Percentiles rank a stretch among this genome's conserved stretches.
Conservation (phyloP, 2,329 filamentous ascomycete genomes). For the Venturia effusa region DNA sequence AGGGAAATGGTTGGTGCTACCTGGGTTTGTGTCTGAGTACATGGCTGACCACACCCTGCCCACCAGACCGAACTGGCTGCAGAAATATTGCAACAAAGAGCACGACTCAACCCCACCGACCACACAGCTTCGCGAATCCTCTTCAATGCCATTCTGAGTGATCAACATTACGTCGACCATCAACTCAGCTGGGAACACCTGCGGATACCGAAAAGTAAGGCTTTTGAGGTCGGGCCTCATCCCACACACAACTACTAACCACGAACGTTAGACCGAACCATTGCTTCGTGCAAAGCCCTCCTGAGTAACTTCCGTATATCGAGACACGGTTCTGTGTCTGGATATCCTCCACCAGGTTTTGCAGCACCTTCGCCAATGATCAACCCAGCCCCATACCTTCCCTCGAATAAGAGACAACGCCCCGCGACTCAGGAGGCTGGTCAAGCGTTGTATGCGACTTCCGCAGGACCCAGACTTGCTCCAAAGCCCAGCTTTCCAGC, state of each 20-base stretch:
- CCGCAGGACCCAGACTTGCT: not conserved
- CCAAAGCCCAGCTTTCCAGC: constrained; percentile 4
- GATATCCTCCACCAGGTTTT: not conserved
- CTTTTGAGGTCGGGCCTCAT: not conserved
- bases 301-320: not conserved
- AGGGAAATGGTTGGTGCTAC: constrained; percentile 7
- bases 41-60: not conserved
- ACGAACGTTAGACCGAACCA: not conserved
- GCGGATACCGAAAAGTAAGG: not conserved
- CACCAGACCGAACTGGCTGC: constrained; percentile 8
- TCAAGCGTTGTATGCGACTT: not conserved
- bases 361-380: constrained; percentile 4
- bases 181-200: constrained; percentile 10
- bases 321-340: not conserved
- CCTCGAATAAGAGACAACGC: constrained; percentile 3
- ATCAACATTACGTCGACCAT: not conserved
- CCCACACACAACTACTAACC: not conserved
- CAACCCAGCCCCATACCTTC: not conserved
- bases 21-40: not conserved
- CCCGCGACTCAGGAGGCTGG: not conserved
- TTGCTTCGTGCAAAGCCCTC: not conserved
- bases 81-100: constrained; percentile 9
- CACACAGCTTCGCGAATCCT: not conserved
- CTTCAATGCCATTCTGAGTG: not conserved
- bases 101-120: not conserved